These are phyloP conservation scores for Trichoderma erinaceum DNA, from an alignment of 495 filamentous ascomycete genomes.

Conservation along the genomic window DNA sequence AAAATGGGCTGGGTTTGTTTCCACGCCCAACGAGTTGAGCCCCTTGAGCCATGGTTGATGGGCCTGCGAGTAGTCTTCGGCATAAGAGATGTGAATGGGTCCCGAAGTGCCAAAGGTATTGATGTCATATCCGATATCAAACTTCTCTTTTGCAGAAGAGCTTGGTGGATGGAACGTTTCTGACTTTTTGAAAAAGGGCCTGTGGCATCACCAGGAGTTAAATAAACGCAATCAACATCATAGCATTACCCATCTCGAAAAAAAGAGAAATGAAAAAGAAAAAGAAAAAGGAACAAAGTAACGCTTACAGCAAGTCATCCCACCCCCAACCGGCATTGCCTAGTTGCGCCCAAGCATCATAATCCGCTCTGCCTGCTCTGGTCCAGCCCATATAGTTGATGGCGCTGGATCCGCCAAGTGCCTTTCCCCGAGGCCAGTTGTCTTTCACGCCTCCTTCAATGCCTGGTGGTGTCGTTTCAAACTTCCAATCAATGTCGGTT, in stretches of 20 bases:
- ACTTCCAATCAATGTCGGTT: not conserved
- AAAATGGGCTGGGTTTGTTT: not conserved
- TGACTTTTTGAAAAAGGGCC: conserved; percentile 1
- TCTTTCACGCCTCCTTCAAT: not conserved
- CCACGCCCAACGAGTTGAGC: not conserved
- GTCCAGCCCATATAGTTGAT: conserved; percentile 28
- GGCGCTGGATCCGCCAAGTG: conserved; percentile 16
- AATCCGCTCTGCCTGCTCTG: conserved; percentile 40
- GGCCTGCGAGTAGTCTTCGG: not conserved
- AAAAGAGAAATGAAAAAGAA: no score
- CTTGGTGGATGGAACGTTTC: conserved; percentile 1
- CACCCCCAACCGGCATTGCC: conserved; percentile 41
- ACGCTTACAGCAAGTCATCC: conserved; percentile 20
- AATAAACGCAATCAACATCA: not conserved
- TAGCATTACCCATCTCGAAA: no score
- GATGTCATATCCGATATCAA: not conserved
- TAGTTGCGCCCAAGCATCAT: conserved; percentile 46
- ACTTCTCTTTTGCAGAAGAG: not conserved
- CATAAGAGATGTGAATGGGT: not conserved
- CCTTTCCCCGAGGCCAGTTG: conserved; percentile 8
- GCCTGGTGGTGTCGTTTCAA: not conserved
- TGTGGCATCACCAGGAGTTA: not conserved
- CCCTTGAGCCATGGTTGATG: not conserved
- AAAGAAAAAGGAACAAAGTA: conserved; percentile 21
- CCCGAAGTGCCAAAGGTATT: not conserved